Percentiles rank a stretch among this genome's conserved stretches.
These are phyloP conservation scores for Fraxinus floribunda DNA, from an alignment of 305 asterid genomes.

Conservation along the genomic window DNA sequence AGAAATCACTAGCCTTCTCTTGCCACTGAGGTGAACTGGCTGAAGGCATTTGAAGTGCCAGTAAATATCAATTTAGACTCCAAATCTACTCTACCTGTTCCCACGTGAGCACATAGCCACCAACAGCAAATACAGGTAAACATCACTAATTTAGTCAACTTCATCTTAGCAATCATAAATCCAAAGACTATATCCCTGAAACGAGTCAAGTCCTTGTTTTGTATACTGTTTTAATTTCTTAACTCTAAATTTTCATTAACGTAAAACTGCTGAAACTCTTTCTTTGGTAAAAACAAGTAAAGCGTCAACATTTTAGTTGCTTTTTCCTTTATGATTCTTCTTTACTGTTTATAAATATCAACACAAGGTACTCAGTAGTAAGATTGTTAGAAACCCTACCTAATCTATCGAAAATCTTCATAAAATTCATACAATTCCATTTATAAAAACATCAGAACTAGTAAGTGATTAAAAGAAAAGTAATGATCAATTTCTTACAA, in stretches of 20 bases:
- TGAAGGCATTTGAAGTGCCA: constrained; percentile 53
- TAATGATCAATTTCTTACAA: neutral
- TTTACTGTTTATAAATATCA: neutral
- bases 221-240: neutral
- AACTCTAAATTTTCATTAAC: neutral
- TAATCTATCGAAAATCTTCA: neutral
- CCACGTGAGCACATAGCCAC: neutral
- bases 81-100: constrained; percentile 20
- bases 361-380: neutral
- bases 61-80: constrained; percentile 21
- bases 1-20: constrained; percentile 71
- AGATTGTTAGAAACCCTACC: constrained; percentile 2
- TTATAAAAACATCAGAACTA: neutral
- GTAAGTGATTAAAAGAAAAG: neutral
- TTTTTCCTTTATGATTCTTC: neutral
- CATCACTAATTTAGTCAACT: neutral
- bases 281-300: neutral
- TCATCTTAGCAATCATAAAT: neutral
- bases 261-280: neutral
- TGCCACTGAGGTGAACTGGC: constrained; percentile 71
- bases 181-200: neutral
- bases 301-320: neutral
- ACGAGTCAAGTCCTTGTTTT: neutral
- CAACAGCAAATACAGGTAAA: neutral
- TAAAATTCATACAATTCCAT: neutral